A percentile compares a stretch with the other conserved stretches of the same genome.
These are phyloP conservation scores for Leccinum fallax DNA, from an alignment of 1,284 basidiomycete genomes.

Conservation along the genomic window DNA sequence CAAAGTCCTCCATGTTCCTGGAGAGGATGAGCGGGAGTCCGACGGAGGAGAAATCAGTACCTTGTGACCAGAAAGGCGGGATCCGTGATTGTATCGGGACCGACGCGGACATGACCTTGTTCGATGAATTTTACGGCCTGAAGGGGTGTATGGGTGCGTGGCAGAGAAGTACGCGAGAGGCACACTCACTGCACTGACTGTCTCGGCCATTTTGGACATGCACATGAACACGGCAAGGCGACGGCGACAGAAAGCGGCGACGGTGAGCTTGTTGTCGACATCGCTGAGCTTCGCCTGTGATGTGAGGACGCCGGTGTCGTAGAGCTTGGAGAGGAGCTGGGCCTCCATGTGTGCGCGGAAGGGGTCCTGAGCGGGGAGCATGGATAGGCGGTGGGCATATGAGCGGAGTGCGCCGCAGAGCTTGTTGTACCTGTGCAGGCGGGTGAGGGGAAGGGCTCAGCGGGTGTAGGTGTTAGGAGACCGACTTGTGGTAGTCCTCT, in stretches of 20 bases:
- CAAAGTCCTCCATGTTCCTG: slow-evolving; percentile 98
- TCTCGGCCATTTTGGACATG: slow-evolving; percentile 93
- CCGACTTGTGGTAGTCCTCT: slow-evolving; percentile 94
- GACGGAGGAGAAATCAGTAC: slow-evolving; percentile 37
- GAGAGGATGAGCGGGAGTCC: slow-evolving; percentile 11
- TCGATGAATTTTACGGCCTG: slow-evolving; percentile 97
- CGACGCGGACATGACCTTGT: slow-evolving; percentile 97
- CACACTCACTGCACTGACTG: slow-evolving; percentile 84
- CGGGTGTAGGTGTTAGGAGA: slow-evolving; percentile 24
- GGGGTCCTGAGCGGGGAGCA: slow-evolving; percentile 89
- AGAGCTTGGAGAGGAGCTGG: slow-evolving; percentile 90
- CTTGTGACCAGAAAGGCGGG: slow-evolving; percentile 96
- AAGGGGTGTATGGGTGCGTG: slow-evolving; percentile 4
- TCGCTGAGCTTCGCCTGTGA: slow-evolving; percentile 84
- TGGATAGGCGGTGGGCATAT: slow-evolving; percentile 85
- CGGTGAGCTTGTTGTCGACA: slow-evolving; percentile 93
- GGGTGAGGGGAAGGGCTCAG: slow-evolving; percentile 3
- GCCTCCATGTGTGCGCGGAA: slow-evolving; percentile 86
- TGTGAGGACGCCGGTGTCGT: slow-evolving; percentile 95
- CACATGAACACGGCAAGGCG: slow-evolving; percentile 93
- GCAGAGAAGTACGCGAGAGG: slow-evolving; percentile 4
- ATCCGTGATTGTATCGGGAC: slow-evolving; percentile 94
- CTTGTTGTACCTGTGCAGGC: slow-evolving; percentile 82
- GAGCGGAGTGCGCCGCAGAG: slow-evolving; percentile 88
- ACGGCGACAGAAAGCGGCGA: slow-evolving; percentile 91